Conservation (phyloP, 495 filamentous ascomycete genomes). For the Neurospora discreta region DNA sequence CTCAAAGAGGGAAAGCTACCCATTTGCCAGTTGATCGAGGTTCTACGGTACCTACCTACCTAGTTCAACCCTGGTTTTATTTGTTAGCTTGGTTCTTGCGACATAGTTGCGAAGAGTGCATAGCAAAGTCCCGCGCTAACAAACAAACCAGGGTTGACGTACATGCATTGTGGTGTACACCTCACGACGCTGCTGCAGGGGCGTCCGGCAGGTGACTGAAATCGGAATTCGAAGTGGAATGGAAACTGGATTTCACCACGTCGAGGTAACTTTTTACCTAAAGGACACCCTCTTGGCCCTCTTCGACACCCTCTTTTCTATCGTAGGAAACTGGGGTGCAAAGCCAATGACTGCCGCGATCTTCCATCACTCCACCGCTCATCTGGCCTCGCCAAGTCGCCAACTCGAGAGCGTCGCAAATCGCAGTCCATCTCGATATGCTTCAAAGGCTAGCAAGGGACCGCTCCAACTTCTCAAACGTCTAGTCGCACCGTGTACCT, state of each 20-base stretch:
- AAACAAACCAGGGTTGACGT: too few relatives aligned
- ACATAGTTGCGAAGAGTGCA: too few relatives aligned
- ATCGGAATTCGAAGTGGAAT: background rate
- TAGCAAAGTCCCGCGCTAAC: too few relatives aligned
- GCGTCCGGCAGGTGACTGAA: background rate
- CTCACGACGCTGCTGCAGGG: background rate
- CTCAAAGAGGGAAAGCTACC: too few relatives aligned
- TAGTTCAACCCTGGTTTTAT: too few relatives aligned
- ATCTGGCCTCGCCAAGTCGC: constrained; percentile 6
- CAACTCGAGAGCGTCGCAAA: background rate
- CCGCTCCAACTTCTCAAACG: background rate
- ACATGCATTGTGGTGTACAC: background rate
- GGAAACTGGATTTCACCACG: background rate
- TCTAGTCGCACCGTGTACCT: background rate
- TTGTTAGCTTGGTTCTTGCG: too few relatives aligned
- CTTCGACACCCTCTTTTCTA: background rate
- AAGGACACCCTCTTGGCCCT: background rate
- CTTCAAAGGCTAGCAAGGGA: background rate
- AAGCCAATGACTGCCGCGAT: constrained; percentile 1
- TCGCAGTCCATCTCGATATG: background rate
- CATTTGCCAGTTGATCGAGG: too few relatives aligned
- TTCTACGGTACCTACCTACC: too few relatives aligned
- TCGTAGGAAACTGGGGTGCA: background rate
- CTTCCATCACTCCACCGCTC: constrained; percentile 5
- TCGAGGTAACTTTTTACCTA: background rate